Conservation (phyloP, 345 rosid species). For the Physaria fendleri region DNA sequence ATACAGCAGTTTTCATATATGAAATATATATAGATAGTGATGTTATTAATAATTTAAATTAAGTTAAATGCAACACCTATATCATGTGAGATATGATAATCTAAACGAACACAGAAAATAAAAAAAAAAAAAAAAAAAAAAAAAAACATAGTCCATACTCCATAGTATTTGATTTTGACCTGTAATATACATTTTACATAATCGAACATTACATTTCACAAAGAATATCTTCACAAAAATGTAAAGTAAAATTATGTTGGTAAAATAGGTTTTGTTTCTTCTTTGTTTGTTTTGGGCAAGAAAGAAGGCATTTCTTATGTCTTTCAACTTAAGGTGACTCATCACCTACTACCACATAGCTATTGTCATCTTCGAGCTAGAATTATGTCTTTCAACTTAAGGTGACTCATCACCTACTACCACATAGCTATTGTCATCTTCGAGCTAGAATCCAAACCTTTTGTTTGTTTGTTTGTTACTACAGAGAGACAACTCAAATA, state of each 20-base stretch:
- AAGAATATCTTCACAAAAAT: background rate
- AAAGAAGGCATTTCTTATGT: background rate
- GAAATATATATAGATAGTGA: background rate
- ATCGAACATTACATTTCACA: background rate
- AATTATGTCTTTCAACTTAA: background rate
- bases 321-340: too few relatives aligned
- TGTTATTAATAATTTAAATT: background rate
- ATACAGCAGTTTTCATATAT: background rate
- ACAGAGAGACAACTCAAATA: background rate
- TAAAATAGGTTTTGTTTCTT: too few relatives aligned
- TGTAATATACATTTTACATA: background rate
- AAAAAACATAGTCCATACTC: too few relatives aligned
- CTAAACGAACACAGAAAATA: background rate
- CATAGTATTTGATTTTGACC: background rate
- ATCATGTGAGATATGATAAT: background rate
- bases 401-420: background rate
- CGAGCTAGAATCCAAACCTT: background rate
- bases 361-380: too few relatives aligned
- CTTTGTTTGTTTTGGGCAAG: too few relatives aligned
- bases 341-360: too few relatives aligned
- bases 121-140: too few relatives aligned
- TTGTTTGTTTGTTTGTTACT: background rate
- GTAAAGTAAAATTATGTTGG: background rate
- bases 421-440: background rate
- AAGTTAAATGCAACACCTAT: background rate